Evolutionary conservation across 169 alveolate genomes (phyloP).

Genomic region (Neospora caninum): DNA sequence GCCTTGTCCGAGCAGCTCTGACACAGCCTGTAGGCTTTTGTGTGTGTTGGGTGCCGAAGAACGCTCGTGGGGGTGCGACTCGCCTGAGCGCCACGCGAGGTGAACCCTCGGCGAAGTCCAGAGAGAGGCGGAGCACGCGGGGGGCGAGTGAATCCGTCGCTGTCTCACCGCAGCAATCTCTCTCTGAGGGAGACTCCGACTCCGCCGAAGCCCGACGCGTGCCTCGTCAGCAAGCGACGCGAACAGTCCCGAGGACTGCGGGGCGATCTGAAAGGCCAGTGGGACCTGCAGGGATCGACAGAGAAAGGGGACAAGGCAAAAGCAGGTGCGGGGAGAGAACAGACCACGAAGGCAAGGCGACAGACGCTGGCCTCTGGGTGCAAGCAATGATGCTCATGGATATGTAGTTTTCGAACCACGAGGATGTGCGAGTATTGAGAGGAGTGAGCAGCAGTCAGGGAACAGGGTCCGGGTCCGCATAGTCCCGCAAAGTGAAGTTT

Average conservation of each 20-base stretch:
- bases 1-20: constrained; percentile 14
- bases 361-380: neutral
- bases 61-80: neutral
- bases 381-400: neutral
- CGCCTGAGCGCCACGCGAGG: neutral
- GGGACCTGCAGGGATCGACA: no score
- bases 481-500: no score
- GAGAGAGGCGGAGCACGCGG: neutral
- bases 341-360: neutral
- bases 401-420: neutral
- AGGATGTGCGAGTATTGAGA: neutral
- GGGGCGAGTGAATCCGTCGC: no score
- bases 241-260: neutral
- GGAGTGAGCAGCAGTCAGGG: no score
- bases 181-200: no score
- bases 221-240: neutral
- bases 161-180: no score
- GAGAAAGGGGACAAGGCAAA: no score
- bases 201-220: no score
- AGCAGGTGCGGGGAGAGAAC: neutral
- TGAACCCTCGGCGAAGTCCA: neutral
- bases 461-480: no score
- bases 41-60: constrained; percentile 20
- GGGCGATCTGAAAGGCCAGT: neutral
- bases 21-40: constrained; percentile 7